Evolutionary conservation across 2,329 filamentous ascomycete genomes (phyloP).

Genomic region (Drechslerella stenobrocha): DNA sequence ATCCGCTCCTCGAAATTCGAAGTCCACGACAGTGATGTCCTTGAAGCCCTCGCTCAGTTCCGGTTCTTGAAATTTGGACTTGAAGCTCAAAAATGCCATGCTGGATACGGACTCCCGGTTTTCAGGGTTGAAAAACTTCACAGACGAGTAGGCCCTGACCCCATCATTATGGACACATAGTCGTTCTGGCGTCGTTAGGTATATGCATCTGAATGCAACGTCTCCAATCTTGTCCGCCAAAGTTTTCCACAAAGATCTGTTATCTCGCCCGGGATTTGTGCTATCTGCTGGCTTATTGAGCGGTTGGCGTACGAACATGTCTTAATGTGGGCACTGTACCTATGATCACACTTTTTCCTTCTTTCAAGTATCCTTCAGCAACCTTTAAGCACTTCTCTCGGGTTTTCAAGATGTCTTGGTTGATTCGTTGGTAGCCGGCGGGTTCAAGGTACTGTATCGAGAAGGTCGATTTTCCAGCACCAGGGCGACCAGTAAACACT

Average conservation of each 20-base stretch:
- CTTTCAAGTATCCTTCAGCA: constrained; percentile 67
- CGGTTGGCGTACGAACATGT: constrained; percentile 8
- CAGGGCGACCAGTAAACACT: constrained; percentile 84
- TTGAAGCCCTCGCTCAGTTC: constrained; percentile 76
- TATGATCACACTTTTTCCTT: constrained; percentile 72
- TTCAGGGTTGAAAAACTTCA: constrained; percentile 70
- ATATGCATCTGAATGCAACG: constrained; percentile 79
- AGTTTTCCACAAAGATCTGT: constrained; percentile 74
- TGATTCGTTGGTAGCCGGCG: constrained; percentile 79
- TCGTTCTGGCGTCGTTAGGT: constrained; percentile 72
- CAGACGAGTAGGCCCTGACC: constrained; percentile 61
- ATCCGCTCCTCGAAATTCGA: constrained; percentile 61
- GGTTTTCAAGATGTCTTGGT: constrained; percentile 85
- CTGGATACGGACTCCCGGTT: constrained; percentile 71
- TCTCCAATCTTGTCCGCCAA: constrained; percentile 68
- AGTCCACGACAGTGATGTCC: constrained; percentile 75
- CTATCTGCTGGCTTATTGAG: constrained; percentile 67
- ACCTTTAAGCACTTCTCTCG: constrained; percentile 69
- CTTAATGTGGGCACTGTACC: constrained; percentile 60
- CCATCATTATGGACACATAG: constrained; percentile 84
- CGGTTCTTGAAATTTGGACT: constrained; percentile 72
- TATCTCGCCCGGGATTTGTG: constrained; percentile 84
- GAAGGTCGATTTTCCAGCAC: constrained; percentile 88
- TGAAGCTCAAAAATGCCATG: constrained; percentile 77
- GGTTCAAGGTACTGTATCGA: constrained; percentile 78